Evolutionary conservation across 2,329 filamentous ascomycete species (phyloP), one percentile per base, ranked within the genome.

Genomic region (Fusarium tricinctum): DNA sequence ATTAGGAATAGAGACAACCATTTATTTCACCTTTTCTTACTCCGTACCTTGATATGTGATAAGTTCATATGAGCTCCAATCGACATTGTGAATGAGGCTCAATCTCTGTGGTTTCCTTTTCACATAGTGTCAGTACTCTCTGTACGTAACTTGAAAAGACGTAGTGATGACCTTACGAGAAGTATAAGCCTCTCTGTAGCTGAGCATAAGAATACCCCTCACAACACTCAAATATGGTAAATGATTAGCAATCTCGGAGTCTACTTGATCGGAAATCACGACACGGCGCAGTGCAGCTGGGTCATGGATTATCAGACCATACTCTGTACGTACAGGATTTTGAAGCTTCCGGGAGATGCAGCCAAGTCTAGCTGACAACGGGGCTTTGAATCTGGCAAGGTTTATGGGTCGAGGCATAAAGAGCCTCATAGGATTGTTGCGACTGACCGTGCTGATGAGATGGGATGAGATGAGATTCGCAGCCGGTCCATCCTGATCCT

Each of bases 211-310:
- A 32, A 32, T 32, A 14, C 30, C 30, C 14, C 14, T 7, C 30
- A 33, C 30, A 15, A 14, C 30, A 70, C 42, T 62, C 62, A 43
- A 62, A 49, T 62, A 56, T 49, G 56, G 59, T 33, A 66, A 66
- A 66, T 64, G 54, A 71, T 67, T 66, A 50, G 66, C 61, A 74
- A 74, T 74, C 51, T 74, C 68, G 68, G 71, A 59, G 67, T 26
- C 39, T 58, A 48, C 58, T 63, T 62, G 68, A 63, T 69, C 51
- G 58, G 63, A 66, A 57, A 65, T 50, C 56, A 72, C 42, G 48
- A 52, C 67, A 69, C 42, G 67, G 58, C 60, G 43, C 46, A 38
- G 46, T 64, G 57, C 51, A 61, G 57, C 50, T 42, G 13, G 51
- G 35, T 48, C 49, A 48, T 61, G 66, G 70, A 58, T 53, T 51